These are phyloP conservation scores for Nevesoporus exiguus DNA, from an alignment of 768 basidiomycete species.

Conservation along the genomic window DNA sequence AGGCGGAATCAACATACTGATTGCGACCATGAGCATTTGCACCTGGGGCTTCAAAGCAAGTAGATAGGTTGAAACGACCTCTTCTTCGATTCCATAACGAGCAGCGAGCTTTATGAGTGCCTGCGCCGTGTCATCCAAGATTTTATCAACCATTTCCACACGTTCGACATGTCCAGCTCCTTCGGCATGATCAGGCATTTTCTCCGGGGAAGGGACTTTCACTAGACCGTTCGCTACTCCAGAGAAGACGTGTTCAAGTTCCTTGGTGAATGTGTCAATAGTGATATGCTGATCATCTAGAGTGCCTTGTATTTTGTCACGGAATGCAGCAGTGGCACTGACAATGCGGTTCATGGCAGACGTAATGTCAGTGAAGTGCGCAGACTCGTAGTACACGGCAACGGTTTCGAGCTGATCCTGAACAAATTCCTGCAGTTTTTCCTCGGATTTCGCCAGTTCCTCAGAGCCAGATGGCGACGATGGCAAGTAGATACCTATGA, in stretches of 20 bases:
- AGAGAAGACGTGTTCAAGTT: background rate
- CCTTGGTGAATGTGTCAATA: background rate
- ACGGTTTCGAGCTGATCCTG: background rate
- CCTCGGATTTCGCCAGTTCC: slow-evolving; percentile 8
- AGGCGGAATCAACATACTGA: background rate
- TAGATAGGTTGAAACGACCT: background rate
- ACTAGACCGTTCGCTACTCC: background rate
- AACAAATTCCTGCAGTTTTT: slow-evolving; percentile 1
- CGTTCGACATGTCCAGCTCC: background rate
- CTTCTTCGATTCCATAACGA: background rate
- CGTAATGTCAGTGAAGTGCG: background rate
- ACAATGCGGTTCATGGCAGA: background rate
- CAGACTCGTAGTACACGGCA: background rate
- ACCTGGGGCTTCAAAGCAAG: background rate
- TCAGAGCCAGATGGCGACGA: slow-evolving; percentile 6
- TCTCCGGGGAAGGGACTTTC: background rate
- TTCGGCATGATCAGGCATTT: background rate
- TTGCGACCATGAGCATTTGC: background rate
- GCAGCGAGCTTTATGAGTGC: background rate
- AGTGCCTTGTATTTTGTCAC: background rate
- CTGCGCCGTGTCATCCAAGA: background rate
- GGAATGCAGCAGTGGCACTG: background rate
- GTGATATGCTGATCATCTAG: background rate
- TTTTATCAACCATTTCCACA: background rate
- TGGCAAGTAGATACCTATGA: slow-evolving; percentile 1